Evolutionary conservation across 495 filamentous ascomycete genomes (phyloP).

Genomic region (Lepraria neglecta): DNA sequence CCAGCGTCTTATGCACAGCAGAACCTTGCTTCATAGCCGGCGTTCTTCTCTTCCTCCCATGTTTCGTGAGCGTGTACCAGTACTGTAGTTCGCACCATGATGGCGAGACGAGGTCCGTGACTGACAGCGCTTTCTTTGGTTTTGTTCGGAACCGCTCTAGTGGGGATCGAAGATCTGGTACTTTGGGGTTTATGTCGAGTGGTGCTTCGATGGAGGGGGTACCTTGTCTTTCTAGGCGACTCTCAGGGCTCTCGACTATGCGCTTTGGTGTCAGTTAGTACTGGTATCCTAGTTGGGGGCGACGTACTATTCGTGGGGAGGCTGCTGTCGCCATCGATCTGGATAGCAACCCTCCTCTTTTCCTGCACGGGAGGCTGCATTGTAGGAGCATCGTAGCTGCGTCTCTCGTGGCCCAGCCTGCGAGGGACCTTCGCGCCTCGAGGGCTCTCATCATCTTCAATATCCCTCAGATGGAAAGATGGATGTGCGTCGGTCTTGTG

Average conservation of each 20-base stretch:
- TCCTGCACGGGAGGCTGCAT: constrained; percentile 22
- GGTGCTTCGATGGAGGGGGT: constrained; percentile 26
- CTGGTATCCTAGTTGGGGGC: constrained; percentile 7
- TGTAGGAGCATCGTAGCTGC: constrained; percentile 25
- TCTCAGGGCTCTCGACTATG: constrained; percentile 53
- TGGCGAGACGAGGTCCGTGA: constrained; percentile 80
- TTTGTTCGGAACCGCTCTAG: constrained; percentile 71
- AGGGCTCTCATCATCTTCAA: constrained; percentile 34
- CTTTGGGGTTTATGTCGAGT: constrained; percentile 18
- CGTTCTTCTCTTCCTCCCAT: constrained; percentile 68
- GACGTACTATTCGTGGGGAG: constrained; percentile 46
- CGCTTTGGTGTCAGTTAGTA: constrained; percentile 58
- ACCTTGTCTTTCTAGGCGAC: constrained; percentile 19
- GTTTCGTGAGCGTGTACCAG: constrained; percentile 70
- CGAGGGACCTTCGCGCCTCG: constrained; percentile 36
- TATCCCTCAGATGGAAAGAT: constrained; percentile 18
- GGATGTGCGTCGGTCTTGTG: constrained; percentile 22
- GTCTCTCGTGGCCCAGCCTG: constrained; percentile 39
- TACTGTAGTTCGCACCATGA: constrained; percentile 97
- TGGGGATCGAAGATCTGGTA: constrained; percentile 46
- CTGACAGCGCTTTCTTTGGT: constrained; percentile 75
- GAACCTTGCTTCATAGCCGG: constrained; percentile 77
- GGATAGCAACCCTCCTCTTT: constrained; percentile 17
- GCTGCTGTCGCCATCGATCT: constrained; percentile 21
- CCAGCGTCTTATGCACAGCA: constrained; percentile 70